Base-by-base conservation (phyloP, 768 basidiomycete genomes). In the Leccinellum luteum region DNA sequence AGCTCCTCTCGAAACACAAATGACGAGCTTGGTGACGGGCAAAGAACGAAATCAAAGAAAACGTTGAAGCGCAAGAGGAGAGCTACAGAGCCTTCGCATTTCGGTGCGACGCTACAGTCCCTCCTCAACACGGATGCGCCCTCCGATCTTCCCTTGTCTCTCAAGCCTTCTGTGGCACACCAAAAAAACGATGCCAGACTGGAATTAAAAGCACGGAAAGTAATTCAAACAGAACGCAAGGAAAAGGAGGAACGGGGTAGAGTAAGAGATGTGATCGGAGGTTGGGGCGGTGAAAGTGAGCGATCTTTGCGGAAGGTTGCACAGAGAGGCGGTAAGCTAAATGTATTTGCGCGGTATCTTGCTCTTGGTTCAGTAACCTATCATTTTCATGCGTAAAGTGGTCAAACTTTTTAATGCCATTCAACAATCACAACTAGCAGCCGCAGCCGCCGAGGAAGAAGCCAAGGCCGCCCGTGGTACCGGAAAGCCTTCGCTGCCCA, bases 391-490 rank as follows among this genome's bases (percentile, higher is more conserved):
- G 13, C 9, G 14, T 57, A 5, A 53, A 83, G 92, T 94, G 48
- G 90, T 94, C n/a, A 85, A 89, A 66, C 75, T 94, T 15, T 94
- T 94, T 76, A 94, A 94, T 64, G 85, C 82, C 4, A 89, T 94
- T 50, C 92, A 93, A 60, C 89, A 90, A 61, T 86, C 90, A 19
- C 92, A 94, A 64, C 75, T 79, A 27, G 80, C 79, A 13, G 76
- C 81, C 1, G 69, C 79, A 10, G 78, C 71, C 6, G 79, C 80
- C 12, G 80, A 78, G 23, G 85, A 85, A 66, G 81, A 84, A 56
- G 67, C 78, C 55, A 90, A 89, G 73, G 75, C 79, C 12, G 69
- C 78, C 30, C 79, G 87, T 64, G 90, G 91, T 4, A 79, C 82
- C 21, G 90, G 90, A 25, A 92, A 89, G 65, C 84, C 89, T 31